A percentile compares a stretch with the other conserved stretches of the same genome.
Evolutionary conservation across 2,329 filamentous ascomycete genomes (phyloP).

Genomic region (Xylariaceae sp.): DNA sequence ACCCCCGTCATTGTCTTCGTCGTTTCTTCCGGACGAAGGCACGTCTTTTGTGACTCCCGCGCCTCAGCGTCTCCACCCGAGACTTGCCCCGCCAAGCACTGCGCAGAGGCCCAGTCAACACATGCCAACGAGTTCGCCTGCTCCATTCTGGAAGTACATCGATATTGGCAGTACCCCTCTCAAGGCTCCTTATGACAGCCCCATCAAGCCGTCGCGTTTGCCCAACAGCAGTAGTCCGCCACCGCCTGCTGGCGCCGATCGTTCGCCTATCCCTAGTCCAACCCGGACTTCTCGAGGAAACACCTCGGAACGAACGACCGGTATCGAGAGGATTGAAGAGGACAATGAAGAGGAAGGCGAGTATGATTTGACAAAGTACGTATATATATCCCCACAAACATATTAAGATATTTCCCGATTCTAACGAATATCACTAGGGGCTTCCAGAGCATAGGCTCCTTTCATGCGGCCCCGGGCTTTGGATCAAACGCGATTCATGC

Average conservation of each 20-base stretch:
- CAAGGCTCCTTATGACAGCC: constrained; percentile 53
- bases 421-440: constrained; percentile 42
- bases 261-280: constrained; percentile 48
- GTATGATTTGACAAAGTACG: constrained; percentile 56
- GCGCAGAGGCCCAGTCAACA: constrained; percentile 76
- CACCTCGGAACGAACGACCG: constrained; percentile 24
- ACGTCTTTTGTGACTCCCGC: constrained; percentile 65
- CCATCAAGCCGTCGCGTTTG: constrained; percentile 44
- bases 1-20: constrained; percentile 53
- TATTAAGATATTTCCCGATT: neutral
- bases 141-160: constrained; percentile 83
- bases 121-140: constrained; percentile 79
- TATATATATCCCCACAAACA: neutral
- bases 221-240: constrained; percentile 56
- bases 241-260: constrained; percentile 41
- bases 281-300: constrained; percentile 34
- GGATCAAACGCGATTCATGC: constrained; percentile 13
- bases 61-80: constrained; percentile 66
- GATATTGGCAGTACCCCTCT: constrained; percentile 70
- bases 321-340: constrained; percentile 23
- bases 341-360: constrained; percentile 47
- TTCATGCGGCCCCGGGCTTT: constrained; percentile 41
- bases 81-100: constrained; percentile 72
- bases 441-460: constrained; percentile 60
- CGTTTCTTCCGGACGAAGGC: constrained; percentile 56